Base-by-base conservation (phyloP, 225 moss, liverwort and hornwort species). In the Sphagnum contortum region DNA sequence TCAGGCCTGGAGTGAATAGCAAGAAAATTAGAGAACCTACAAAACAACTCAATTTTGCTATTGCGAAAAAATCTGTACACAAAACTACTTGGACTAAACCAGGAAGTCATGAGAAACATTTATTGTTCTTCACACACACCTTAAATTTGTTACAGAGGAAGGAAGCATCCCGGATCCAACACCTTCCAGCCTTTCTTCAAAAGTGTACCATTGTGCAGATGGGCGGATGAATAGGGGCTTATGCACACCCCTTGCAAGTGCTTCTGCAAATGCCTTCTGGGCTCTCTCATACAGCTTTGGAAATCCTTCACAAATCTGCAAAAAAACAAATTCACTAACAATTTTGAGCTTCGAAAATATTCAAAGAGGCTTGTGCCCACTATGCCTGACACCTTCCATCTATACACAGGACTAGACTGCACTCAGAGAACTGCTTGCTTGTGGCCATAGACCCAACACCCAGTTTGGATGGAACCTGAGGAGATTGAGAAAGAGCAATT, bases 181-280 rank as follows among this genome's bases (percentile, higher is more conserved):
- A 56, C 87, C 88, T 71, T 85, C 63, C 55, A 89, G 64, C 62
- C 83, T 81, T 68, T 87, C 89, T 61, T 73, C 80, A 63, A 65
- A 94, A 3, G 83, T 87, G 71, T 94, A 91, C 79, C 87, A 94
- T 69, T 91, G 91, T 12, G 94, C 80, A 63, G 94, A 94, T 45
- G 91, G 94, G 50, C 89, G 85, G 66, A 94, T 87, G 65, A 89
- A 85, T n/a, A 94, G 89, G 64, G 89, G 94, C 29, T 75, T 73
- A 44, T 70, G 53, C 49, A 73, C 76, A 12, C 75, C 68, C 53
- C 61, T 70, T 60, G 55, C 67, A 64, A 68, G 85, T 49, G 89
- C 89, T 47, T 87, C 67, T 66, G 75, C 77, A 9, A 89, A 73
- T 55, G 82, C 74, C 12, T 68, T 59, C 67, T 61, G 75, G n/a